A percentile compares a stretch with the other conserved stretches of the same genome.
phyloP scores from a whole-genome alignment of 257 asterid species.

The Ophiorrhiza pumila region DNA sequence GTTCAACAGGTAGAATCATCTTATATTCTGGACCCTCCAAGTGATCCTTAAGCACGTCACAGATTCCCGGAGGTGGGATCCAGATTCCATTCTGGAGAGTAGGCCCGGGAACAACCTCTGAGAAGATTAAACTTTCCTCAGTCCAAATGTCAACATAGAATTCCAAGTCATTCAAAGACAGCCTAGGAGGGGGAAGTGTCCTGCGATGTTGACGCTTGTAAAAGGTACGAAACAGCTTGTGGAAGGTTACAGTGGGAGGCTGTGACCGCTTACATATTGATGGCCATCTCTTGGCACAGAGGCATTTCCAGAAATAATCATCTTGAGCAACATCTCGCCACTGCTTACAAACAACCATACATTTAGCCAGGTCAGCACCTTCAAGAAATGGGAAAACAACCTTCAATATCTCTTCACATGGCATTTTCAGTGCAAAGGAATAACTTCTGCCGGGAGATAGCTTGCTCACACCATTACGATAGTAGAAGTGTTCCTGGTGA shows the following conservation, averaged over 20 bases:
- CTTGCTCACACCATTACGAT: slow-evolving; percentile 16
- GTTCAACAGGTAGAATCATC: slow-evolving; percentile 84
- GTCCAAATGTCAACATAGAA: slow-evolving; percentile 91
- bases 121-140: slow-evolving; percentile 60
- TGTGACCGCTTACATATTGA: slow-evolving; percentile 69
- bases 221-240: slow-evolving; percentile 52
- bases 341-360: slow-evolving; percentile 74
- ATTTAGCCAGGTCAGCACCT: slow-evolving; percentile 69
- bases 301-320: slow-evolving; percentile 94
- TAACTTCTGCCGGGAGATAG: slow-evolving; percentile 1
- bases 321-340: slow-evolving; percentile 77
- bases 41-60: slow-evolving; percentile 67
- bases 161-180: slow-evolving; percentile 82
- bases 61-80: slow-evolving; percentile 72
- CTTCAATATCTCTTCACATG: slow-evolving; percentile 68
- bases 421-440: slow-evolving; percentile 39
- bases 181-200: slow-evolving; percentile 70
- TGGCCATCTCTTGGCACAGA: slow-evolving; percentile 89
- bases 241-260: slow-evolving; percentile 62
- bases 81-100: slow-evolving; percentile 59
- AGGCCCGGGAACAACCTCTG: slow-evolving; percentile 86
- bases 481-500: background rate
- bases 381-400: slow-evolving; percentile 85
- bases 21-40: slow-evolving; percentile 74
- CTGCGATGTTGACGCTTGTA: slow-evolving; percentile 48